Evolutionary conservation across 164 flowering plant genomes (phyloP).

Genomic region (Brasenia schreberi): DNA sequence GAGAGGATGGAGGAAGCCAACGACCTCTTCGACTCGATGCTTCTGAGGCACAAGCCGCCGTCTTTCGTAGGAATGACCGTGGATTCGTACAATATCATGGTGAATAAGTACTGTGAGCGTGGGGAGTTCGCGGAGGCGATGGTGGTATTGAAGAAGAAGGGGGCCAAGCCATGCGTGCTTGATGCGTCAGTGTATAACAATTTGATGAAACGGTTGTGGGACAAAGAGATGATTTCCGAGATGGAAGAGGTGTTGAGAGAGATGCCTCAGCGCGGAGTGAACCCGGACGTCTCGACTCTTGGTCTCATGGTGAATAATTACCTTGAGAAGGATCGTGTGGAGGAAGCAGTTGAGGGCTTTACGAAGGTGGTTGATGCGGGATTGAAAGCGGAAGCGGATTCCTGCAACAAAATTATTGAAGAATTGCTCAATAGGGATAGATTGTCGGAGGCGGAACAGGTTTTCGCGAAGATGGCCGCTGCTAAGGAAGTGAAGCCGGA

Average conservation of each 20-base stretch:
- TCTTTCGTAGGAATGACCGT: slow-evolving; percentile 54
- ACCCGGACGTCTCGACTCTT: slow-evolving; percentile 40
- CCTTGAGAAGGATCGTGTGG: slow-evolving; percentile 33
- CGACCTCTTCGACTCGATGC: slow-evolving; percentile 54
- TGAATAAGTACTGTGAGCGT: slow-evolving; percentile 47
- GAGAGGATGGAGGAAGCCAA: slow-evolving; percentile 47
- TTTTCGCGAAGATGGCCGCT: slow-evolving; percentile 48
- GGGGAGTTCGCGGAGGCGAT: slow-evolving; percentile 41
- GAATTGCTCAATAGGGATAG: slow-evolving; percentile 36
- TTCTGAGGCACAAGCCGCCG: slow-evolving; percentile 60
- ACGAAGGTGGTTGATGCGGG: slow-evolving; percentile 43
- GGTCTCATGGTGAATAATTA: slow-evolving; percentile 47
- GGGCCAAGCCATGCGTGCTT: slow-evolving; percentile 55
- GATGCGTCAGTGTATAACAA: slow-evolving; percentile 65
- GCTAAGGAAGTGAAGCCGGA: slow-evolving; percentile 59
- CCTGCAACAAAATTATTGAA: slow-evolving; percentile 41
- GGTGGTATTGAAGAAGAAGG: slow-evolving; percentile 38
- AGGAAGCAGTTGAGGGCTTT: slow-evolving; percentile 41
- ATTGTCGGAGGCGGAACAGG: slow-evolving; percentile 31
- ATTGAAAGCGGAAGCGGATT: slow-evolving; percentile 37
- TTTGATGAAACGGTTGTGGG: slow-evolving; percentile 47
- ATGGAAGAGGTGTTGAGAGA: slow-evolving; percentile 39
- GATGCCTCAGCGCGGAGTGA: slow-evolving; percentile 27
- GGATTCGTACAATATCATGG: slow-evolving; percentile 58
- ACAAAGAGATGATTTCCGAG: slow-evolving; percentile 45